Conservation (phyloP, 164 flowering plant genomes). For the Stephania yunnanensis region DNA sequence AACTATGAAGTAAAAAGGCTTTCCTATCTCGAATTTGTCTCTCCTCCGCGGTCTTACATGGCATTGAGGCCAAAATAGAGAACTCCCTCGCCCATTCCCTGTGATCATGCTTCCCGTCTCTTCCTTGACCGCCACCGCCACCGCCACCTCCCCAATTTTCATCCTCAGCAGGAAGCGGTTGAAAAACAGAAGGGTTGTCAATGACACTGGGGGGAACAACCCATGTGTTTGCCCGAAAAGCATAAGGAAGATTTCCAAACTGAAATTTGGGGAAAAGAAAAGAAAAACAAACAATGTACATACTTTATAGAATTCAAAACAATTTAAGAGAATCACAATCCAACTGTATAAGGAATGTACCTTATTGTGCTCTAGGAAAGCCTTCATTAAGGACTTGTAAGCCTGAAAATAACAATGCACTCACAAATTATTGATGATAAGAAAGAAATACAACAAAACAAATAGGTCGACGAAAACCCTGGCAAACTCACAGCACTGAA, state of each 20-base stretch:
- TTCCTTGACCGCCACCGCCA: conserved; percentile 89
- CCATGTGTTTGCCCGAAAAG: conserved; percentile 94
- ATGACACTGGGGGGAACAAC: conserved; percentile 79
- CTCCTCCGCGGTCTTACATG: conserved; percentile 86
- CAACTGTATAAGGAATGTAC: conserved; percentile 18
- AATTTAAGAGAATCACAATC: background rate
- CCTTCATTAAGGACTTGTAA: conserved; percentile 78
- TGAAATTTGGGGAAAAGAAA: conserved; percentile 25
- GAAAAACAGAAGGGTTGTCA: conserved; percentile 59
- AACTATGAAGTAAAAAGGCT: conserved; percentile 83
- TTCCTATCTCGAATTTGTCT: conserved; percentile 83
- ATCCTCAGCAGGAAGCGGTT: conserved; percentile 80
- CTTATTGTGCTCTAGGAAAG: conserved; percentile 86
- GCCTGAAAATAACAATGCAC: conserved; percentile 47
- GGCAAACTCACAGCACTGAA: conserved; percentile 65
- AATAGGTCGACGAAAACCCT: background rate
- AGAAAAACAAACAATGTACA: background rate
- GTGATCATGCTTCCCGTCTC: conserved; percentile 60
- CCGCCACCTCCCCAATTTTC: conserved; percentile 93
- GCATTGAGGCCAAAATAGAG: conserved; percentile 75
- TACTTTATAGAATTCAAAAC: background rate
- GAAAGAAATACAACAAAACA: background rate
- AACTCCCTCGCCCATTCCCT: conserved; percentile 77
- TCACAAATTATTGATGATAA: background rate
- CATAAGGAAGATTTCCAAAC: conserved; percentile 97